Evolutionary conservation across 805 yeast genomes (phyloP), one percentile per base, ranked within the genome.

Genomic region (Metschnikowia proteae): DNA sequence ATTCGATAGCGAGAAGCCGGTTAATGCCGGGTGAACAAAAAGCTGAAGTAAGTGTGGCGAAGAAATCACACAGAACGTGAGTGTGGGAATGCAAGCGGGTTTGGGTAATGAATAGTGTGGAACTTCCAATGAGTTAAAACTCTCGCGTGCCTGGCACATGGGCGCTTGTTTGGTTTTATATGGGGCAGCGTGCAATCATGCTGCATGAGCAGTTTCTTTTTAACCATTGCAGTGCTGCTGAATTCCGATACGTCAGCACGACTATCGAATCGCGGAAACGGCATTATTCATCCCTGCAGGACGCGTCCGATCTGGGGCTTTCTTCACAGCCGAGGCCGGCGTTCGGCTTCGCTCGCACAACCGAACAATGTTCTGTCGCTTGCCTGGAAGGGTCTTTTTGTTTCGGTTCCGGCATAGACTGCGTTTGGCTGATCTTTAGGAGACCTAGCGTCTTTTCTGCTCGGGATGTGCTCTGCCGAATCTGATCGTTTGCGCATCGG

Each of bases 241-340:
- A 42, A 26, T 10, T 31, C 27, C 31, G 27, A 27, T 32, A 25
- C 38, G 38, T 27, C 30, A 34, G 45, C 45, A 42, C 38, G 38
- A 33, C 13, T 45, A 41, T 38, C 57, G 39, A 54, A 54, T 54
- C 41, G 47, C 44, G 35, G 38, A 4, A 30, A 38, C 47, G 45
- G 38, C 33, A 54, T 54, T 54, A 54, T 45, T 54, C 51, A 54
- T 52, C 55, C 38, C 44, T 51, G 55, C 51, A 48, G 51, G 45
- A 17, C n/a, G 29, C 25, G 23, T 7, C 45, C 48, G 47, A 48
- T 38, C 48, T 40, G 29, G 45, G 43, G 37, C 44, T 25, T 42
- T 11, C 11, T 36, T 4, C 7, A 33, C 13, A n/a, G 36, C 43
- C 43, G 43, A 40, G 10, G 22, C 43, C 43, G 36, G 43, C 30